These are phyloP conservation scores for Cordia subcordata DNA, from an alignment of 257 asterid species.

Conservation along the genomic window DNA sequence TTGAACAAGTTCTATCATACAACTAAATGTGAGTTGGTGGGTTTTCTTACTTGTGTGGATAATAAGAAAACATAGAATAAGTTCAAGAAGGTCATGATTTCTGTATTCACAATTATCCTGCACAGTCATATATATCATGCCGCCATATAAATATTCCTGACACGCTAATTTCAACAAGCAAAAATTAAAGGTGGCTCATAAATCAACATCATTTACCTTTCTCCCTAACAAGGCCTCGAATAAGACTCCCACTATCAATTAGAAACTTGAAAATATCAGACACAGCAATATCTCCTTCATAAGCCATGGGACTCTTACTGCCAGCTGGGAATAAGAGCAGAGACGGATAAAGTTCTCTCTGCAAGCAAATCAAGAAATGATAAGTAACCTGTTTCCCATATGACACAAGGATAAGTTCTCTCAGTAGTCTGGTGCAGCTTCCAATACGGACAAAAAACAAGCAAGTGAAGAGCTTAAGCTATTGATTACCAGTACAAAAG, in stretches of 20 bases:
- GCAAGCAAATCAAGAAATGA: constrained; percentile 29
- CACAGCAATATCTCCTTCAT: constrained; percentile 71
- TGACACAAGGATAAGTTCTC: neutral
- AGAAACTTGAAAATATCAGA: constrained; percentile 64
- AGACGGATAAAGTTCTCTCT: constrained; percentile 86
- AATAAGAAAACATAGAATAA: no score
- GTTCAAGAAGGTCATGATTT: no score
- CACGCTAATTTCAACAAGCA: neutral
- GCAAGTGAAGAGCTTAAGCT: no score
- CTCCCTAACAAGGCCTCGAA: constrained; percentile 41
- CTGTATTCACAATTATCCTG: no score
- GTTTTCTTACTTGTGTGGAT: no score
- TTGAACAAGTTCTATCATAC: no score
- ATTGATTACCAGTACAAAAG: no score
- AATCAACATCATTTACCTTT: constrained; percentile 46
- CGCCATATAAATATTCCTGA: no score
- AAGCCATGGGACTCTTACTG: constrained; percentile 48
- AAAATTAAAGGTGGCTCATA: neutral
- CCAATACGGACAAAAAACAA: no score
- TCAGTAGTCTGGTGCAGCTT: no score
- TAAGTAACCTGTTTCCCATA: constrained; percentile 5
- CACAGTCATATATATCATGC: no score
- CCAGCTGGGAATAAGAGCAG: constrained; percentile 75
- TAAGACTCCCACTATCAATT: constrained; percentile 59
- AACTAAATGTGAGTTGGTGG: no score